Evolutionary conservation across 495 filamentous ascomycete species (phyloP), one percentile per base, ranked within the genome.

Genomic region (Penicillium alfredii): DNA sequence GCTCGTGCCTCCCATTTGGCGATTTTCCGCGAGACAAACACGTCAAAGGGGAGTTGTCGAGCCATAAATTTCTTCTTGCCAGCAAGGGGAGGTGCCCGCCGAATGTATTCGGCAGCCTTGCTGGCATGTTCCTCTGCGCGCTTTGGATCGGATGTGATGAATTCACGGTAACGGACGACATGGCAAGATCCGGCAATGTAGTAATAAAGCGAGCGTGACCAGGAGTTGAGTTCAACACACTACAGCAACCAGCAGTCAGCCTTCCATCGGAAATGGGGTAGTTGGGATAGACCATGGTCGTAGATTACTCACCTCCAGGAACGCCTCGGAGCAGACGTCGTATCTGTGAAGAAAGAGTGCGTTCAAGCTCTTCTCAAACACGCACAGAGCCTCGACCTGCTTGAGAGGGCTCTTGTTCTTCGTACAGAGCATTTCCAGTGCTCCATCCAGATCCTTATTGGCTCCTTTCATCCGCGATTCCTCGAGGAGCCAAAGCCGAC

Each of bases 31-130:
- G 71, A 63, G 0, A 90, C 84, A 52, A 94, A 96, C 19, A 84
- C 68, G 60, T 98, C 93, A 38, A 97, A 90, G 1, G 93, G 92
- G 10, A 96, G 66, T 46, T 88, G 84, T 10, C 80, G 76, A 1
- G 86, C 83, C 83, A 97, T 86, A 61, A 97, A 87, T 7, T 75
- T 72, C 61, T 94, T 95, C 62, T 81, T 86, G 25, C 89, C 90
- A 5, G 84, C 83, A 30, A 84, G 69, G 0, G 76, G 71, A 1
- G 86, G 86, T 2, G 85, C 84, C 40, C 77, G 78, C 23, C 73
- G 69, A 40, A 97, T 64, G 39, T 80, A 74, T 35, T 84, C 74
- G 4, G 80, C 74, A 0, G 89, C 85, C 38, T 75, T 67, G 18
- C 70, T 66, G n/a, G 82, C 77, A 30, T 84, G 74, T 16, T 52